Evolutionary conservation across 1,284 basidiomycete genomes (phyloP), one percentile per base, ranked within the genome.

Genomic region (Tausonia pullulans): DNA sequence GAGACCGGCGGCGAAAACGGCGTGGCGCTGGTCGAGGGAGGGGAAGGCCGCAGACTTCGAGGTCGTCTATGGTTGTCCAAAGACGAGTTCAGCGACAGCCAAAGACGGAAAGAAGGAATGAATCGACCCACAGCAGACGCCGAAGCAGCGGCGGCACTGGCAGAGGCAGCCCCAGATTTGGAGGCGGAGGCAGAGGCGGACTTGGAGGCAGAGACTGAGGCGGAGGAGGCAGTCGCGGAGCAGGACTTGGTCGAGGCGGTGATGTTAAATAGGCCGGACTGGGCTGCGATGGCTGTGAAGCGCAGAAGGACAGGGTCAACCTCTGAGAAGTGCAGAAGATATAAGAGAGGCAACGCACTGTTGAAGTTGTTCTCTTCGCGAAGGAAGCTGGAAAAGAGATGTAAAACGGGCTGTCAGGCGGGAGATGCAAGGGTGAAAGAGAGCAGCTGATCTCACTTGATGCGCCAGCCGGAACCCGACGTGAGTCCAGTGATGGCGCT

Each of bases 201-300:
- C 27, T 27, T 27, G 27, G 27, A 27, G 27, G 27, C 27, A 27
- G 27, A 27, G 27, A 27, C 27, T 1, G 27, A 27, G 27, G 27
- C 27, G 27, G 27, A 27, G 27, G 27, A 27, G 27, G 27, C 27
- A 27, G 27, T 27, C 27, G 27, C 27, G 27, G 52, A 55, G 46
- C 43, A 46, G 40, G 52, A 46, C 3, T 51, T 4, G 16, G 50
- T 56, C 8, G 53, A 46, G 39, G n/a, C 40, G n/a, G 61, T 48
- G 14, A 62, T 62, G 61, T 55, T 62, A 27, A 62, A 62, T 43
- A 43, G 3, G 14, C 56, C 44, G 8, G 52, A 56, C 44, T 62
- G 61, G 46, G 61, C 61, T 40, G 56, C 43, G 14, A 56, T 13
- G 13, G 51, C 3, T 5, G 48, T 1, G 27, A 27, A 27, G 27